Base-by-base conservation (phyloP, 257 asterid genomes). In the Solanum sejunctum region DNA sequence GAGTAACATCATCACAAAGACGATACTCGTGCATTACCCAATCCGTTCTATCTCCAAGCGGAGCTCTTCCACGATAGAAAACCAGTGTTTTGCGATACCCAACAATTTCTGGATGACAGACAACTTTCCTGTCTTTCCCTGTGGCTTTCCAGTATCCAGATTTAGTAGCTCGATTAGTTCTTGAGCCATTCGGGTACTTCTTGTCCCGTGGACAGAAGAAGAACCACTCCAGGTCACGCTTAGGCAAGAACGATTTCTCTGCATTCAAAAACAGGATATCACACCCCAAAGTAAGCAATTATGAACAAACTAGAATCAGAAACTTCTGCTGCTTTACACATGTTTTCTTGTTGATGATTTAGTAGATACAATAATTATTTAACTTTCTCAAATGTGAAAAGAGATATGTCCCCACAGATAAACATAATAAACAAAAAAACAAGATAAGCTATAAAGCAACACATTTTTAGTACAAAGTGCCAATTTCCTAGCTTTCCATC, bases 91-190 rank as follows among this genome's bases (percentile, higher is more conserved):
- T 91, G 55, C 93, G 90, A 60, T 84, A 91, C 4, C 92, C 92
- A 45, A 80, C 47, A 2, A 75, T 88, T 54, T 52, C 72, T 39
- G 93, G 88, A 56, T 88, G 90, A 83, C 93, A 89, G 17, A 84
- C 89, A 23, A 91, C 84, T 84, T 88, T 89, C 85, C 91, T 64
- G 84, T 91, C 93, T 80, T 89, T 91, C 57, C 93, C 93, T 4
- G 93, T 91, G 45, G 93, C 93, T 70, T 91, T 91, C 93, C 93
- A 91, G 91, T 91, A 91, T 41, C 93, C 93, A 9, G 91, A 87
- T 88, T 84, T 89, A 49, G 93, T 91, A 39, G 93, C 92, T 78
- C 93, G 88, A 32, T 91, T 91, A 23, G 91, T 91, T 57, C 93
- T 82, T 43, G 92, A 91, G 5, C 93, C 93, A 63, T 91, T 91